These are phyloP conservation scores for Saccharomycopsis sp. DNA, from an alignment of 805 yeast genomes.

Conservation along the genomic window DNA sequence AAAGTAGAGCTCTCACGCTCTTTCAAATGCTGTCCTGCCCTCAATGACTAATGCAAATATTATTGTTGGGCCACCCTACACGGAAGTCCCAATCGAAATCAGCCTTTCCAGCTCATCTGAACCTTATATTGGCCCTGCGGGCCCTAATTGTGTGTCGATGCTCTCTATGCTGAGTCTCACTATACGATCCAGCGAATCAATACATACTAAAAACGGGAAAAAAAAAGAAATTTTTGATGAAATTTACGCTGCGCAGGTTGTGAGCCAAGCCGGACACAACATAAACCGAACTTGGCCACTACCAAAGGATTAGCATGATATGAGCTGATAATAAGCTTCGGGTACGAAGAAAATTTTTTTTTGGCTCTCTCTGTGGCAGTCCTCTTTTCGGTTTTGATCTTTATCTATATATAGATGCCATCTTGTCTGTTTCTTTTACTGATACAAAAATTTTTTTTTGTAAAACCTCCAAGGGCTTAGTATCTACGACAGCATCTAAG, in stretches of 20 bases:
- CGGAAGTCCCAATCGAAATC: neutral
- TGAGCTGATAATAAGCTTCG: neutral
- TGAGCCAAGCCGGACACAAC: neutral
- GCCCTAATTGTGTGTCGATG: too few relatives aligned
- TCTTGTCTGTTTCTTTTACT: neutral
- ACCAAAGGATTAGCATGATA: neutral
- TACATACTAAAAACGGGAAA: neutral
- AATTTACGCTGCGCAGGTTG: neutral
- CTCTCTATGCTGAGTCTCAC: too few relatives aligned
- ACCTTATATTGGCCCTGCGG: neutral
- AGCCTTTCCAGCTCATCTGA: neutral
- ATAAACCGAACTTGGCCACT: neutral
- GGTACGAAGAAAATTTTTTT: neutral
- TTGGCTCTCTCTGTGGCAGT: neutral
- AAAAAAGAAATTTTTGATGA: neutral
- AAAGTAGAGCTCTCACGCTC: too few relatives aligned
- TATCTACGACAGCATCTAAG: neutral
- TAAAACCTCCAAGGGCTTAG: too few relatives aligned
- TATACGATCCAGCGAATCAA: neutral
- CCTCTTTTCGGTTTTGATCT: neutral
- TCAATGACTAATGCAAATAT: too few relatives aligned
- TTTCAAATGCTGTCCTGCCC: too few relatives aligned
- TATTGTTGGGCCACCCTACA: neutral
- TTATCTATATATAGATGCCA: neutral
- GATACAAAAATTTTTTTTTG: too few relatives aligned